Evolutionary conservation across 192 early-diverging fungal genomes (phyloP), one percentile per base, ranked within the genome.

Genomic region (Haplosporangium gracile): DNA sequence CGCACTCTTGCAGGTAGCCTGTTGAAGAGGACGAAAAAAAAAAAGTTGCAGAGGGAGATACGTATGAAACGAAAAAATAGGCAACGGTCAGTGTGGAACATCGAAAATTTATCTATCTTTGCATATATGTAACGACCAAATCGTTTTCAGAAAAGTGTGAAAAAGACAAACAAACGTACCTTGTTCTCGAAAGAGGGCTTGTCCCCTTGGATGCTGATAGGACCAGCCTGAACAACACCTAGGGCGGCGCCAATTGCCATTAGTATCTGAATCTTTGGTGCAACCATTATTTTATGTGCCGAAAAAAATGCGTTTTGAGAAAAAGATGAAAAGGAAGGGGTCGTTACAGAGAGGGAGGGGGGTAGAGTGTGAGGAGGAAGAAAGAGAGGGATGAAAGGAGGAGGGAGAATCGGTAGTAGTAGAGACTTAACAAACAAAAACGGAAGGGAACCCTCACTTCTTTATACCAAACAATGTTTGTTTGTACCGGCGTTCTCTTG

Each of bases 1-100:
- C 9, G 75, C 88, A 36, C 90, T 91, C 18, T 51, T 77, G 78
- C 94, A 94, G 22, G 83, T 60, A 18, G 7, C 70, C 78, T 88
- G 49, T 0, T 60, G 43, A 45, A 45, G 43, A 15, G 43, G 11
- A 45, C 11, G 43, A 45, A 15, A 45, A 45, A 36, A 36, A 36
- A 36, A 36, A 36, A 36, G 36, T 1, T 45, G 11, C 43, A 2
- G 43, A 45, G 43, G 2, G n/a, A 26, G 24, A 60, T 49, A 49
- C 5, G 4, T 1, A 26, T 2, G n/a, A 11, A 26, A 26, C 9
- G 0, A 60, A 1, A 9, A 26, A 7, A 60, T 26, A 60, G 0
- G n/a, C 20, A 2, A 53, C 5, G 20, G 15, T 53, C 16, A 53
- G 16, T 22, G 0, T 15, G 13, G 36, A 36, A 26, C 10, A 26